Conservation (phyloP, 192 early-diverging fungal species). For the Phlyctochytrium arcticum region DNA sequence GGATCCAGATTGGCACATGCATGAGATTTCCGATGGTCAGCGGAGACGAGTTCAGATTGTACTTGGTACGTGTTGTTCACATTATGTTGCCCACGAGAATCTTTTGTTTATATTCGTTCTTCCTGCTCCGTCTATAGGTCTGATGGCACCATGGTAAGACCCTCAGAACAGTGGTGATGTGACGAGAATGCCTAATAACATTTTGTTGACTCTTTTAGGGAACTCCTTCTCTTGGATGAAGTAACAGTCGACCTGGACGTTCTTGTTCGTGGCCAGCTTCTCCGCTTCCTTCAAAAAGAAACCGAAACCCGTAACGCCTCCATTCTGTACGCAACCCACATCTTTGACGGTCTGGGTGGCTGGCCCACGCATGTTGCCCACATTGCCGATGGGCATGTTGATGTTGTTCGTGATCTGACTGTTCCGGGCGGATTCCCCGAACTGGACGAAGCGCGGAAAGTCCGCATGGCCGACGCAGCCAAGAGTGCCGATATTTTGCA, state of each 20-base stretch:
- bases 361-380: conserved; percentile 75
- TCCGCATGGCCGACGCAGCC: neutral
- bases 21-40: conserved; percentile 71
- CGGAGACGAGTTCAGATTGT: conserved; percentile 67
- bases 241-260: conserved; percentile 81
- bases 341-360: conserved; percentile 71
- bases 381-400: conserved; percentile 52
- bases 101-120: neutral
- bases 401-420: conserved; percentile 39
- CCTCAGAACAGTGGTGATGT: neutral
- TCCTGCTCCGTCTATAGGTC: neutral
- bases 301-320: conserved; percentile 58
- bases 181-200: neutral
- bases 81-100: too few relatives aligned
- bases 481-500: conserved; percentile 19
- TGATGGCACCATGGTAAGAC: conserved; percentile 47
- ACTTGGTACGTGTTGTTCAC: conserved; percentile 53
- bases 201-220: conserved; percentile 57
- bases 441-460: conserved; percentile 37
- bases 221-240: conserved; percentile 69
- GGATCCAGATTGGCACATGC: conserved; percentile 58
- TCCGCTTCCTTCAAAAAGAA: conserved; percentile 63
- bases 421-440: conserved; percentile 46
- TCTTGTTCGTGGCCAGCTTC: conserved; percentile 63
- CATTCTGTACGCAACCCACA: conserved; percentile 78